phyloP scores from a whole-genome alignment of 2,329 filamentous ascomycete genomes.

The Diaporthe nobilis region DNA sequence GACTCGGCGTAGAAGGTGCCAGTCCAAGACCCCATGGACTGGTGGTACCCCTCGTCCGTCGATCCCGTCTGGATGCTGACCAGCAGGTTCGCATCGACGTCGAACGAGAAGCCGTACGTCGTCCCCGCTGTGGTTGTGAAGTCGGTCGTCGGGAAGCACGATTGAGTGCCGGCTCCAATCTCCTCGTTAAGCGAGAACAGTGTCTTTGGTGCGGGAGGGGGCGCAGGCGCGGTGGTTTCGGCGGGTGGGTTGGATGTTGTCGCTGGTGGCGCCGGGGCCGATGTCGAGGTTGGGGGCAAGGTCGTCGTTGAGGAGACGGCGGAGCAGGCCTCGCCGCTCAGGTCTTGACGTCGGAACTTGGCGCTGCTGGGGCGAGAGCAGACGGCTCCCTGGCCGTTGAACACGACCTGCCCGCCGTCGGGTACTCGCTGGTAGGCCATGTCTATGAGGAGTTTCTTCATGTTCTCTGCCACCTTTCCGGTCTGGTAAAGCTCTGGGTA shows the following conservation, averaged over 20 bases:
- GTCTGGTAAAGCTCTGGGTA: constrained; percentile 25
- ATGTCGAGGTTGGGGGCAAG: background rate
- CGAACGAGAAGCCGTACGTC: constrained; percentile 22
- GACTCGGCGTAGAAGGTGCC: constrained; percentile 18
- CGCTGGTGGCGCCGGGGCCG: background rate
- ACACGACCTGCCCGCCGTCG: background rate
- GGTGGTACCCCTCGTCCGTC: constrained; percentile 25
- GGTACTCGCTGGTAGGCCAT: constrained; percentile 10
- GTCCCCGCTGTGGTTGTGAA: constrained; percentile 1
- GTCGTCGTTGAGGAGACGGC: background rate
- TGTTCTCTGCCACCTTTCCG: constrained; percentile 25
- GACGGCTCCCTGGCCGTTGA: constrained; percentile 24
- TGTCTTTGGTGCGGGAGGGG: background rate
- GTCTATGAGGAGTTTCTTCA: constrained; percentile 25
- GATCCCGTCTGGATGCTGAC: constrained; percentile 6
- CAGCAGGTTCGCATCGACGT: constrained; percentile 7
- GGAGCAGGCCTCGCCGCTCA: constrained; percentile 23
- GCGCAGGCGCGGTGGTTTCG: background rate
- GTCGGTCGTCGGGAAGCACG: background rate
- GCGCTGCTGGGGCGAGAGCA: constrained; percentile 12
- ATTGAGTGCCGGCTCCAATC: background rate
- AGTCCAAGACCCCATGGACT: constrained; percentile 13
- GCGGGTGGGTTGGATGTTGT: background rate
- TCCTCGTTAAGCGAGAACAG: constrained; percentile 20
- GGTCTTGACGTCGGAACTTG: constrained; percentile 20